These are phyloP conservation scores for Yamadazyma dushanensis DNA, from an alignment of 1,139 yeast species.

Conservation along the genomic window DNA sequence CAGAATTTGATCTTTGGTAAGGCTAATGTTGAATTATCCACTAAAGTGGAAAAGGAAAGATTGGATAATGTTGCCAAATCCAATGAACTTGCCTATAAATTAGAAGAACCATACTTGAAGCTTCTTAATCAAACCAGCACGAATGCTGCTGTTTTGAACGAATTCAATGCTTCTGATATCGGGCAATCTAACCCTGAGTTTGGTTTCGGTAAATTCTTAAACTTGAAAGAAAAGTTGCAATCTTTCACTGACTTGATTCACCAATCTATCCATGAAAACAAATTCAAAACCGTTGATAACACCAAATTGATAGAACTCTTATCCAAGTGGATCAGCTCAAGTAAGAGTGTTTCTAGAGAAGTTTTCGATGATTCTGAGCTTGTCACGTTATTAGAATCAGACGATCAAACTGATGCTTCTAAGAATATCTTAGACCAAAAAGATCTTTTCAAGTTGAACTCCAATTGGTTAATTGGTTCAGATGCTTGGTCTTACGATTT, in stretches of 20 bases:
- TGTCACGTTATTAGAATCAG: slow-evolving; percentile 43
- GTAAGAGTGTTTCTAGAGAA: slow-evolving; percentile 23
- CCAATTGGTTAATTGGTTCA: slow-evolving; percentile 88
- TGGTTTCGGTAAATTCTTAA: slow-evolving; percentile 79
- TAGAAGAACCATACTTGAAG: slow-evolving; percentile 79
- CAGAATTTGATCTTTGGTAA: slow-evolving; percentile 68
- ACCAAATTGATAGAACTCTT: slow-evolving; percentile 55
- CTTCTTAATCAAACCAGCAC: slow-evolving; percentile 67
- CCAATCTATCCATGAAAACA: slow-evolving; percentile 47
- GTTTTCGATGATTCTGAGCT: slow-evolving; percentile 32
- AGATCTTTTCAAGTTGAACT: slow-evolving; percentile 44
- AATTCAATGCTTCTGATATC: slow-evolving; percentile 35
- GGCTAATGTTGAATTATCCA: slow-evolving; percentile 26
- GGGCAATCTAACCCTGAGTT: slow-evolving; percentile 70
- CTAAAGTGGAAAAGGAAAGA: slow-evolving; percentile 28
- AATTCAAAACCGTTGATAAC: slow-evolving; percentile 46
- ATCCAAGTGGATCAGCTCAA: slow-evolving; percentile 65
- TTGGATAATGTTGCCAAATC: slow-evolving; percentile 30
- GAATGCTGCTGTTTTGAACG: slow-evolving; percentile 57
- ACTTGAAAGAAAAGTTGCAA: slow-evolving; percentile 51
- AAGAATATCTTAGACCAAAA: slow-evolving; percentile 46
- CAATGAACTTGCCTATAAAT: slow-evolving; percentile 44
- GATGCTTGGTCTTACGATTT: slow-evolving; percentile 95
- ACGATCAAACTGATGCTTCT: slow-evolving; percentile 35
- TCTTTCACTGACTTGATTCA: slow-evolving; percentile 51